Evolutionary conservation across 2,329 filamentous ascomycete genomes (phyloP), one percentile per base, ranked within the genome.

Genomic region (Cladobotryum mycophilum): DNA sequence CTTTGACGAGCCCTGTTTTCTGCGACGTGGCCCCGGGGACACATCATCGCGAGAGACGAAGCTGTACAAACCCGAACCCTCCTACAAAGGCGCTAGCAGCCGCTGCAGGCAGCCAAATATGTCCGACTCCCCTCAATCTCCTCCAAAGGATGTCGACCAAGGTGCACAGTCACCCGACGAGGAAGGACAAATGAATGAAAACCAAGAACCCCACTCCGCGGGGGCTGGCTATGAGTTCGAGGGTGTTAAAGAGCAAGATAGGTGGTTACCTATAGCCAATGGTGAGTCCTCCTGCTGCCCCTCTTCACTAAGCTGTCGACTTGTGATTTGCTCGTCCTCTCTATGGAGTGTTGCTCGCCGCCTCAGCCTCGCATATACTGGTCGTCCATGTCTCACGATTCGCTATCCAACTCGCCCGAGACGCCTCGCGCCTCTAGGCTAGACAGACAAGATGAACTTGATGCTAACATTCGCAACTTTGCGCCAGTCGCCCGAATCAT

Each of bases 181-280:
- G 78, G 89, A 93, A 79, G 85, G 85, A 79, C 86, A 86, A 82
- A 95, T 95, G 88, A 90, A 95, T 76, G 88, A 90, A 71, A 76
- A 80, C 75, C 81, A 85, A 72, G 85, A 88, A 76, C 80, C 82
- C 84, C 86, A 89, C 76, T 78, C 79, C 70, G 80, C 80, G 71
- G 85, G 81, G 70, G 57, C 63, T 52, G 84, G 77, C 72, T 89
- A 89, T 69, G 92, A 97, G 76, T 96, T 96, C 70, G 92, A 97
- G 76, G 67, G 67, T 45, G 92, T 97, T 73, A 97, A 97, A 80
- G 93, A 99, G 75, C 93, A 99, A 75, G 93, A 99, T 75, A 81
- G 93, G 80, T 99, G 93, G 93, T 82, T 99, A 70, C 93, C 93
- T 70, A 99, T 99, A 82, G 93, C 93, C 76, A 99, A 99, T 90